Percentiles rank a stretch among this genome's conserved stretches.
Evolutionary conservation across 2,329 filamentous ascomycete genomes (phyloP).

Genomic region (Hypoxylon sp.): DNA sequence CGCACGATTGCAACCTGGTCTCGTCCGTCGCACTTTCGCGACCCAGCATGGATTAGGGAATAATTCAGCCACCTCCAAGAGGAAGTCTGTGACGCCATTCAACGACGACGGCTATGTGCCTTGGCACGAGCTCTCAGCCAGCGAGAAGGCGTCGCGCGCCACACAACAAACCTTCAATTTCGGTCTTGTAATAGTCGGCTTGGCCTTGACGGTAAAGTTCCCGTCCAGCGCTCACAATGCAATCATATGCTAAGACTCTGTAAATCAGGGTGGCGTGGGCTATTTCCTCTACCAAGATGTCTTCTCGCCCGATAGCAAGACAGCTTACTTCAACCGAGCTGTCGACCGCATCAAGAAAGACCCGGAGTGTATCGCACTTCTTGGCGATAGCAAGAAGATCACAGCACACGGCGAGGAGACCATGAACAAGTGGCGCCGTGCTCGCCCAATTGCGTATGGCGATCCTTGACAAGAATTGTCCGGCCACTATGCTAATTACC

Average conservation of each 20-base stretch:
- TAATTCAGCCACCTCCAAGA: slow-evolving; percentile 59
- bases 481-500: slow-evolving; percentile 47
- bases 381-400: slow-evolving; percentile 82
- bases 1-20: slow-evolving; percentile 53
- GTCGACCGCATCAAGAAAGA: slow-evolving; percentile 83
- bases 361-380: slow-evolving; percentile 74
- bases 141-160: slow-evolving; percentile 85
- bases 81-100: slow-evolving; percentile 82
- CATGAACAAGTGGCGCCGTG: slow-evolving; percentile 81
- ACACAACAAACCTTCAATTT: slow-evolving; percentile 95
- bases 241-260: slow-evolving; percentile 16
- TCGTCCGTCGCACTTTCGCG: slow-evolving; percentile 66
- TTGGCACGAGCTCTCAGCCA: slow-evolving; percentile 80
- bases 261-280: slow-evolving; percentile 75
- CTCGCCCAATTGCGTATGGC: slow-evolving; percentile 70
- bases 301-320: slow-evolving; percentile 87
- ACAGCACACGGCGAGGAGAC: slow-evolving; percentile 85
- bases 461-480: not conserved
- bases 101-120: slow-evolving; percentile 87
- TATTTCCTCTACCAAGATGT: slow-evolving; percentile 86
- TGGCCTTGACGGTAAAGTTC: slow-evolving; percentile 75
- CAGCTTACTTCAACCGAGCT: slow-evolving; percentile 87
- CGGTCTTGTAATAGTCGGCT: slow-evolving; percentile 78
- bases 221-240: not conserved
- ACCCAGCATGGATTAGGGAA: slow-evolving; percentile 64